Evolutionary conservation across 345 rosid genomes (phyloP), one percentile per base, ranked within the genome.

Genomic region (Arabis alpina): DNA sequence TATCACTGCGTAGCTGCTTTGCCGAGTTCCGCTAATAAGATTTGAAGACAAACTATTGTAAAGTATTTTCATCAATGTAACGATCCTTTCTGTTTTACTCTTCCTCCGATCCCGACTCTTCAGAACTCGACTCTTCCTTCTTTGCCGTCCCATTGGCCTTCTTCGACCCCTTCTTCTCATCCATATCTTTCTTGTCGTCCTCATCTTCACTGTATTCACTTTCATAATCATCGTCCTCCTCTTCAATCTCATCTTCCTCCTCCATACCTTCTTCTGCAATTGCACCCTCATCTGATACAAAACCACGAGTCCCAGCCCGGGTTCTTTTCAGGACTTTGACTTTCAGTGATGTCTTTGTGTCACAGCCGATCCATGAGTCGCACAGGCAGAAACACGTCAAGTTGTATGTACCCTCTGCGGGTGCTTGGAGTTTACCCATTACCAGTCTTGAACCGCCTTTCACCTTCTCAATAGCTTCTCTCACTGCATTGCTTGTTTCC

Each of bases 341-440:
- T 80, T 91, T 94, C 73, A 86, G 58, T 49, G 82, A 84, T 15
- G 77, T 68, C 83, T 72, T 88, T 61, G 63, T 82, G 79, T 94
- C 99, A 48, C 99, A 94, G 3, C 99, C 99, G 37, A 94, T 85
- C 98, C 98, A 94, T 7, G 98, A 81, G 76, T 94, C 98, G 10
- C 98, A 85, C 83, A 94, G 64, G 81, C 95, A 89, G 82, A 76
- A 86, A 77, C 98, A 89, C 9, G 90, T 88, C 81, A 94, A 77
- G 61, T 86, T 91, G 80, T 91, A 94, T 49, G 79, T 91, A 44
- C 97, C 98, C 80, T 91, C 99, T 19, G 80, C 64, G 1, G 93
- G 89, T 70, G 97, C 98, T 42, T 87, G 90, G 77, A 94, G 78
- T 83, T 84, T 91, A 70, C 97, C 97, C 96, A 88, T 80, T 71